These are phyloP conservation scores for Bidens hawaiensis DNA, from an alignment of 140 eudicot genomes.

Conservation along the genomic window DNA sequence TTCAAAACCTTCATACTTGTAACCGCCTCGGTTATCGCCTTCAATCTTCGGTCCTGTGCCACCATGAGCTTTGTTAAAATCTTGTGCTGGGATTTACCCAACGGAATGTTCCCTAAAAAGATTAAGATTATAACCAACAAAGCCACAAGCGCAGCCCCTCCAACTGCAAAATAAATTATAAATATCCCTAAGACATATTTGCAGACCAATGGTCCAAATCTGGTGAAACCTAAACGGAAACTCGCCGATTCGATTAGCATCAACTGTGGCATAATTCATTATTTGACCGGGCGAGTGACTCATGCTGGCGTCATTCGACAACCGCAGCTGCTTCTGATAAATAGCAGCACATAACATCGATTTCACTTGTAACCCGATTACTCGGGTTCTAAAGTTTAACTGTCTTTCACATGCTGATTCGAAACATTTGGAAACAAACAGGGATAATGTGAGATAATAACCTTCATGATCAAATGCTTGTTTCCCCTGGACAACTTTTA, in stretches of 20 bases:
- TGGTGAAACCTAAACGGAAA: slow-evolving; percentile 66
- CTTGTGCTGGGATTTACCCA: slow-evolving; percentile 61
- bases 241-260: slow-evolving; percentile 68
- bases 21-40: slow-evolving; percentile 59
- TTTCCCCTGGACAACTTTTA: slow-evolving; percentile 49
- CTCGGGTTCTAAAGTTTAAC: slow-evolving; percentile 42
- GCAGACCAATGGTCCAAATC: slow-evolving; percentile 59
- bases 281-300: slow-evolving; percentile 57
- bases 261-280: slow-evolving; percentile 62
- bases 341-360: slow-evolving; percentile 60
- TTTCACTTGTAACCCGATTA: slow-evolving; percentile 60
- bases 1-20: slow-evolving; percentile 65
- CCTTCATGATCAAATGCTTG: slow-evolving; percentile 47
- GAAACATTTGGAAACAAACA: slow-evolving; percentile 48
- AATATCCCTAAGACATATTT: slow-evolving; percentile 50
- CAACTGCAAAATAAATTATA: slow-evolving; percentile 50
- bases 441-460: slow-evolving; percentile 37
- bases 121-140: slow-evolving; percentile 37
- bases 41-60: slow-evolving; percentile 56
- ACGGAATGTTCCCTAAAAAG: slow-evolving; percentile 52
- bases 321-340: slow-evolving; percentile 54
- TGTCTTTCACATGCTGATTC: slow-evolving; percentile 72
- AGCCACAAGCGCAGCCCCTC: slow-evolving; percentile 51
- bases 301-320: slow-evolving; percentile 43
- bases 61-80: slow-evolving; percentile 50